A percentile compares a stretch with the other conserved stretches of the same genome.
Evolutionary conservation across 1,284 basidiomycete genomes (phyloP).

Genomic region (Pascua sp.): DNA sequence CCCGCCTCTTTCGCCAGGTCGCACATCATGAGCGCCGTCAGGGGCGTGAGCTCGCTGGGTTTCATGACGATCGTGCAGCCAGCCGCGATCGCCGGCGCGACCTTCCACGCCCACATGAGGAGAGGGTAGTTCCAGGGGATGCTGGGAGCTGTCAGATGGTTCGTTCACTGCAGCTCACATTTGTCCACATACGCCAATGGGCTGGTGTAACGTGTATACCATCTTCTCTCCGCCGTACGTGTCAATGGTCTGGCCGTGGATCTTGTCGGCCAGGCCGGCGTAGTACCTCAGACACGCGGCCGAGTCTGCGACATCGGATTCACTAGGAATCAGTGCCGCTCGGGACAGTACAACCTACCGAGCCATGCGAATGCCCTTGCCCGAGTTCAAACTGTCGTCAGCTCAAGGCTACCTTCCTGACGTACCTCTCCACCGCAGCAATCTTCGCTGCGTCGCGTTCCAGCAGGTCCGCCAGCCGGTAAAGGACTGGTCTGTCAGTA

Average conservation of each 20-base stretch:
- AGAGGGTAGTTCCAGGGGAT: constrained; percentile 93
- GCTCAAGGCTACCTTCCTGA: too few relatives aligned
- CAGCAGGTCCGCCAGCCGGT: constrained; percentile 85
- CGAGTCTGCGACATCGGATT: constrained; percentile 78
- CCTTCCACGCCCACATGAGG: constrained; percentile 89
- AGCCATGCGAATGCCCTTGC: constrained; percentile 76
- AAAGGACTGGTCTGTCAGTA: constrained; percentile 53
- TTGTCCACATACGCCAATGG: constrained; percentile 88
- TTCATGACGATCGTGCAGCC: constrained; percentile 53
- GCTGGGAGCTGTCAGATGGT: constrained; percentile 48
- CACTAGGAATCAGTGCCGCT: constrained; percentile 55
- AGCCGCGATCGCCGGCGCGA: constrained; percentile 81
- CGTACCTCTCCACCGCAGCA: constrained; percentile 65
- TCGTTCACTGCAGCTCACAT: constrained; percentile 50
- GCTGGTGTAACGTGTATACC: constrained; percentile 84
- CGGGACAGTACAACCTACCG: constrained; percentile 45
- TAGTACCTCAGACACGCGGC: constrained; percentile 76
- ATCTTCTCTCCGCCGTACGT: constrained; percentile 59
- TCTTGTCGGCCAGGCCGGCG: constrained; percentile 65
- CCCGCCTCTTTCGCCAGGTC: constrained; percentile 52
- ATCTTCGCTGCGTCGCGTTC: constrained; percentile 68
- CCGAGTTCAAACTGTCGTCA: constrained; percentile 62
- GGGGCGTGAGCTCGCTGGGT: constrained; percentile 84
- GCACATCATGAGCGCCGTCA: constrained; percentile 70
- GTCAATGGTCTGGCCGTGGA: constrained; percentile 54